Base-by-base conservation (phyloP, 2,329 filamentous ascomycete genomes). In the Cytospora piceae region DNA sequence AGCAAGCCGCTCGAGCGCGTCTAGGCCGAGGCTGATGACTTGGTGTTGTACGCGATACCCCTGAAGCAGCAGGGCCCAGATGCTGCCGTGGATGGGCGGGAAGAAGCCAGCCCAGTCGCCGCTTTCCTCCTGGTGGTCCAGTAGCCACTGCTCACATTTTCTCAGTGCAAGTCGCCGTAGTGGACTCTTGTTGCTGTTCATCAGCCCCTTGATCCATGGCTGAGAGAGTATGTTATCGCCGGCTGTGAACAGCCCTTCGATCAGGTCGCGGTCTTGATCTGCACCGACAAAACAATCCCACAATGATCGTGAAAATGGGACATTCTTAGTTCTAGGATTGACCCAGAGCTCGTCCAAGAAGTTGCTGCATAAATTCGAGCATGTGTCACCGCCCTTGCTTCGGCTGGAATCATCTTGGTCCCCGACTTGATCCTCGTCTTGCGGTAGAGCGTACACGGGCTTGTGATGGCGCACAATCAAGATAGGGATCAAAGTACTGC, bases 331-430 rank as follows among this genome's bases (percentile, higher is more conserved):
- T 31, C 31, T 39, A 24, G 54, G 54, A 42, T 75, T 67, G 20
- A 63, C 46, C 75, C 74, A 76, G 12, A 75, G 57, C 55, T 77
- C 74, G 53, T 77, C 74, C 2, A 77, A 62, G 49, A 71, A 77
- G 37, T 70, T 32, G 31, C 72, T 75, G 39, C 61, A 8, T 4
- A 24, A n/a, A n/a, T 46, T 46, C 17, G 39, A 46, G 39, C 39
- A 20, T n/a, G 2, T n/a, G 2, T 46, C 17, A n/a, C 39, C 54
- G 54, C 17, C 32, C 14, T 56, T 56, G 2, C 20, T 39, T 39
- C 15, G 32, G 22, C 15, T 32, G 11, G 24, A 15, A 24, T 32
- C 37, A 15, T 56, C 31, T 17, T 37, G 31, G 9, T 56, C 31
- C 27, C 54, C 32, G 32, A 15, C 9, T 17, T 17, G 32, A n/a